These are phyloP conservation scores for Melampsora larici-populina DNA, from an alignment of 1,284 basidiomycete genomes.

Conservation along the genomic window DNA sequence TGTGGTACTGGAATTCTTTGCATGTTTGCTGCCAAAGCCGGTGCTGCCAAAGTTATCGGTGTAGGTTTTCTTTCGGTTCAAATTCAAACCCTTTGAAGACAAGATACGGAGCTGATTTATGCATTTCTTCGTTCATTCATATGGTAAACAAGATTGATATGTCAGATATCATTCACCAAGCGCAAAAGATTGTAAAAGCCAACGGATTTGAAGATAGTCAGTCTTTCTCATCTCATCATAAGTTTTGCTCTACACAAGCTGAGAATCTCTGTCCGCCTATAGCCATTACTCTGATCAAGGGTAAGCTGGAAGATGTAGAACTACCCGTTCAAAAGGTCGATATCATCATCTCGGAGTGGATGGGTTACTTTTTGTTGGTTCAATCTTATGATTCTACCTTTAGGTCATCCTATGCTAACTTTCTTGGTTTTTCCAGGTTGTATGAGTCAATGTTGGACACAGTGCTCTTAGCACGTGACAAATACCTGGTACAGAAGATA, in stretches of 20 bases:
- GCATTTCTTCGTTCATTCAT: too few relatives aligned
- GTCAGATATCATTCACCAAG: constrained; percentile 99
- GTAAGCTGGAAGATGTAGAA: constrained; percentile 89
- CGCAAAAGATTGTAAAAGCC: constrained; percentile 89
- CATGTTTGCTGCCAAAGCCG: constrained; percentile 98
- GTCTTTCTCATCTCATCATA: constrained; percentile 53
- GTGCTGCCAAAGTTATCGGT: constrained; percentile 83
- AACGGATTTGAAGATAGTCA: constrained; percentile 92
- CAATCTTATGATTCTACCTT: constrained; percentile 56
- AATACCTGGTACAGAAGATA: constrained; percentile 65
- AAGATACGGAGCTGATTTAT: constrained; percentile 11
- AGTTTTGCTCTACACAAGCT: neutral
- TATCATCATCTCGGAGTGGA: constrained; percentile 99
- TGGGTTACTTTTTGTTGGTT: constrained; percentile 71
- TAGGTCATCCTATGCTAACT: constrained; percentile 39
- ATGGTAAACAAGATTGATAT: constrained; percentile 78
- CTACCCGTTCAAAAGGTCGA: constrained; percentile 80
- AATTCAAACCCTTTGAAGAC: neutral
- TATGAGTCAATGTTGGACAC: constrained; percentile 99
- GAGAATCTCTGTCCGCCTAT: neutral
- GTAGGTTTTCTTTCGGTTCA: constrained; percentile 61
- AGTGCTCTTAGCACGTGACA: constrained; percentile 91
- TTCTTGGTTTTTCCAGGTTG: constrained; percentile 56
- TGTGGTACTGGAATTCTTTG: constrained; percentile 98
- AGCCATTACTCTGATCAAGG: constrained; percentile 95